These are phyloP conservation scores for Gautieria morchelliformis DNA, from an alignment of 768 basidiomycete genomes.

Conservation along the genomic window DNA sequence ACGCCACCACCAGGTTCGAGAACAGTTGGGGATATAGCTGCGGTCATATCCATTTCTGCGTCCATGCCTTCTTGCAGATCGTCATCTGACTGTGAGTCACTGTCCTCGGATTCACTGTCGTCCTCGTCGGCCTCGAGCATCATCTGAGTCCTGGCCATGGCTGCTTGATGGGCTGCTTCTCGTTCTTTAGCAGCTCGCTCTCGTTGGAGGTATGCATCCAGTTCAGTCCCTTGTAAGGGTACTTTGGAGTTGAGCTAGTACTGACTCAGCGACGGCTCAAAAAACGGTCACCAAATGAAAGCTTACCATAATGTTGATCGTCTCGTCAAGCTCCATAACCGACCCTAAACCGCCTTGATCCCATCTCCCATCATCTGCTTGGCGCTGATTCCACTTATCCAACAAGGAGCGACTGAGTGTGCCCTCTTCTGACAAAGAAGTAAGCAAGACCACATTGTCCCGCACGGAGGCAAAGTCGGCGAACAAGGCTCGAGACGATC, in stretches of 20 bases:
- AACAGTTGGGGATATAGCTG: slow-evolving; percentile 18
- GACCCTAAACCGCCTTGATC: slow-evolving; percentile 84
- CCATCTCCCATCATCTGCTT: slow-evolving; percentile 76
- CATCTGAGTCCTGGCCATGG: slow-evolving; percentile 69
- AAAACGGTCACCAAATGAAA: background rate
- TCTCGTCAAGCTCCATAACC: slow-evolving; percentile 73
- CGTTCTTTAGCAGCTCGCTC: slow-evolving; percentile 73
- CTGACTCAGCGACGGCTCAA: background rate
- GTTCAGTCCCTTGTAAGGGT: slow-evolving; percentile 78
- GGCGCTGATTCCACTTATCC: slow-evolving; percentile 76
- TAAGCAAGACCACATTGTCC: slow-evolving; percentile 83
- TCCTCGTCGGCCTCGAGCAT: slow-evolving; percentile 94
- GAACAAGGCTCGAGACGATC: slow-evolving; percentile 81
- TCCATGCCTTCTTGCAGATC: slow-evolving; percentile 60
- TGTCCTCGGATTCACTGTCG: slow-evolving; percentile 29
- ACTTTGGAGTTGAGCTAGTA: slow-evolving; percentile 80
- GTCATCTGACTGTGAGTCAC: slow-evolving; percentile 61
- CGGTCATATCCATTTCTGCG: slow-evolving; percentile 44
- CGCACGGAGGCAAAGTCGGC: slow-evolving; percentile 74
- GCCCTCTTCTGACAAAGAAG: slow-evolving; percentile 66
- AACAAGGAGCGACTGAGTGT: slow-evolving; percentile 75
- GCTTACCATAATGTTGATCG: slow-evolving; percentile 55
- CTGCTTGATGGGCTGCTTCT: slow-evolving; percentile 79
- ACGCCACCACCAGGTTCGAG: slow-evolving; percentile 20
- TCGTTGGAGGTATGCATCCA: slow-evolving; percentile 69